Evolutionary conservation across 2,329 filamentous ascomycete genomes (phyloP), one percentile per base, ranked within the genome.

Genomic region (Dactylellina haptotyla): DNA sequence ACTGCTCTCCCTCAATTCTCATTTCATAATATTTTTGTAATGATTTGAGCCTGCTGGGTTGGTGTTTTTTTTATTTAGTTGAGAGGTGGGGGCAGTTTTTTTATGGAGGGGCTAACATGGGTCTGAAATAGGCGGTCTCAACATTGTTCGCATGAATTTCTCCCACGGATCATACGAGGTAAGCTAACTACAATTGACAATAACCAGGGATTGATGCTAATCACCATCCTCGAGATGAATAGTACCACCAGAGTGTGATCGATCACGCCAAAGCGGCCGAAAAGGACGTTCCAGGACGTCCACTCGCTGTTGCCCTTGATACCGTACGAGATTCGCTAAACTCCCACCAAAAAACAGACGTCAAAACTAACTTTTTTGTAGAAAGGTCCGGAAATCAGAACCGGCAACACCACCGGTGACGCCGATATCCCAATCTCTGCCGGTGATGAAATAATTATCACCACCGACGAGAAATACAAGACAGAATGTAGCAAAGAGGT

Each of bases 71-170:
- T 54, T 48, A 28, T 30, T 53, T 51, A 32, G 16, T 46, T 46
- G 41, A 46, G 23, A 53, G 41, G 53, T 58, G 58, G 67, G 67
- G 67, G 67, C 26, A n/a, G n/a, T n/a, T n/a, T n/a, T 3, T 6
- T 6, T 51, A 58, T 65, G 59, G 57, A 26, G 67, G 54, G 58
- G 59, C 59, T 41, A 45, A 51, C 43, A 48, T n/a, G 54, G 70
- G 75, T 64, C 66, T 77, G 75, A 53, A 43, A 54, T 78, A 84
- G 90, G 90, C 77, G 95, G 95, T 83, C 89, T 98, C 80, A 98
- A 98, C 84, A 93, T 99, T 78, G 95, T 98, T 78, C 94, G 95
- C 85, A 99, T 99, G 95, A 99, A 99, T 90, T 98, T 98, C 83
- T 97, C 91, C 77, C 92, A 96, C 83, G 92, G 92, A 80, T 90